Base-by-base conservation (phyloP, 805 yeast genomes). In the Candida succiphila region DNA sequence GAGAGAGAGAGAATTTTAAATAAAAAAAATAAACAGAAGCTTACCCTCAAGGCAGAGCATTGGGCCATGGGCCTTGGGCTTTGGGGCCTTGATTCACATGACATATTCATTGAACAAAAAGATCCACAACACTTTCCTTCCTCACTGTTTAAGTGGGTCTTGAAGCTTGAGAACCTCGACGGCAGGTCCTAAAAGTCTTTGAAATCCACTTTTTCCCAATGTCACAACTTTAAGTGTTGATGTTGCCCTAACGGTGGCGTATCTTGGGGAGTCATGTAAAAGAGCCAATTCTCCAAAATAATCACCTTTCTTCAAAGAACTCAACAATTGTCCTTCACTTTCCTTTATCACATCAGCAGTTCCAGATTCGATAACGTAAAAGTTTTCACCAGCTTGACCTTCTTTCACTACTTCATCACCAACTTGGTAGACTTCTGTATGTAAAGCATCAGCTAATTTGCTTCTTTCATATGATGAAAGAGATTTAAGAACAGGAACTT, bases 201-300 rank as follows among this genome's bases (percentile, higher is more conserved):
- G 88, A 65, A 92, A 92, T 1, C 96, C 97, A 40, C 81, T 72
- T 62, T 89, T 86, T 40, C 85, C 94, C 46, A 92, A 69, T 4
- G 92, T 80, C n/a, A 94, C 97, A 26, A 88, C 94, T 49, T 83
- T 83, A 20, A 92, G 77, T 27, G 67, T 66, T 32, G 79, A 71
- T 14, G 69, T 63, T 2, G 96, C 95, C 33, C 69, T 75, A 25
- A 92, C 92, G 5, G 95, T 81, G 22, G 98, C 98, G 53, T 84
- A 92, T 59, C 98, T 76, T 40, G 97, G 97, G 37, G 77, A 64
- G 53, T 92, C 95, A 49, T 88, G 82, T 46, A 92, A 67, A 46
- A 92, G 65, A 3, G 98, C 97, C 42, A 92, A 77, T 61, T 92
- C 98, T 44, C 98, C 98, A 57, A 92, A 92, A 61, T 92, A 92